A percentile compares a stretch with the other conserved stretches of the same genome.
These are phyloP conservation scores for Starmerella floris DNA, from an alignment of 805 yeast genomes.

Conservation along the genomic window DNA sequence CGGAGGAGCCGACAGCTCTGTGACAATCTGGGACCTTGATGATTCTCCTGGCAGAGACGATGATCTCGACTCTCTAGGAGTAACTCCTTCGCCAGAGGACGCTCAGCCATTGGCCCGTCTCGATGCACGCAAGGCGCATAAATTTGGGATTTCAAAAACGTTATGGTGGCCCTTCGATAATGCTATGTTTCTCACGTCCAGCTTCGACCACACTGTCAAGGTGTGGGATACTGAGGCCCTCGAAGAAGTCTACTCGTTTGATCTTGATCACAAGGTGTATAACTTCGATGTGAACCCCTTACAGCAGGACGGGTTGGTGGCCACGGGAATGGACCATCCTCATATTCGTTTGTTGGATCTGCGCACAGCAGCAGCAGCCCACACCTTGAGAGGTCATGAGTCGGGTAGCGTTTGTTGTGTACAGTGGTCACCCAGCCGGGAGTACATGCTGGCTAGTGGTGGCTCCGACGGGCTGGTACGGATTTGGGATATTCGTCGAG, in stretches of 20 bases:
- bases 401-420: conserved; percentile 41
- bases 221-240: conserved; percentile 68
- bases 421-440: conserved; percentile 60
- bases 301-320: conserved; percentile 42
- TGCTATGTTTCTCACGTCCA: conserved; percentile 72
- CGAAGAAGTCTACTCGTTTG: conserved; percentile 53
- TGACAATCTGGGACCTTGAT: conserved; percentile 53
- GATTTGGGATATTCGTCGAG: conserved; percentile 73
- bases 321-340: conserved; percentile 58
- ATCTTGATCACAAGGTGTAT: conserved; percentile 48
- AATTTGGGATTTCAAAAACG: conserved; percentile 57
- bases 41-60: conserved; percentile 12
- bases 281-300: conserved; percentile 47
- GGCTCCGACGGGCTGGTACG: conserved; percentile 69
- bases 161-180: conserved; percentile 85
- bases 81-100: neutral
- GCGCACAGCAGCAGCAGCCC: conserved; percentile 59
- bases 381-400: conserved; percentile 50
- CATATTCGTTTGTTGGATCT: conserved; percentile 59
- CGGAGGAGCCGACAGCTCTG: conserved; percentile 60
- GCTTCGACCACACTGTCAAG: conserved; percentile 64
- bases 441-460: conserved; percentile 59
- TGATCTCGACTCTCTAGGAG: neutral
- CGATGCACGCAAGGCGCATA: conserved; percentile 34
- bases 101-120: conserved; percentile 10